phyloP scores from a whole-genome alignment of 2,329 filamentous ascomycete genomes.

The Colletotrichum graminicola region DNA sequence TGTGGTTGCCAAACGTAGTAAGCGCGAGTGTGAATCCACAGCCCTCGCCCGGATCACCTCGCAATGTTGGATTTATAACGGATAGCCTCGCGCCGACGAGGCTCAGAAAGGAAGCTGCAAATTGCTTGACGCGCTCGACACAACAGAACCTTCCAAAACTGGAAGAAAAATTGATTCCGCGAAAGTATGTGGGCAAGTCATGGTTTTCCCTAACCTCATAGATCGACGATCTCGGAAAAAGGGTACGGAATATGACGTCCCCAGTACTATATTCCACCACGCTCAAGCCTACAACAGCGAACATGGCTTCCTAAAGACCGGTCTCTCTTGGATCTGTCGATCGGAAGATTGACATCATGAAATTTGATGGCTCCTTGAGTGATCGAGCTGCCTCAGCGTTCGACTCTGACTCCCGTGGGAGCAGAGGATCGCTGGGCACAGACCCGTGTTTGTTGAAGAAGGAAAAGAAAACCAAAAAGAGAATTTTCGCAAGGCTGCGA shows the following conservation, averaged over 20 bases:
- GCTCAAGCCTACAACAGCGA: constrained; percentile 77
- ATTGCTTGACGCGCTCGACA: neutral
- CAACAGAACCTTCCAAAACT: neutral
- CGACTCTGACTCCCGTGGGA: constrained; percentile 74
- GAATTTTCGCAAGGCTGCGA: constrained; percentile 38
- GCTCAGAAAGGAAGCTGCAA: neutral
- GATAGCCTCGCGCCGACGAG: neutral
- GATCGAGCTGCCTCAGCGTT: constrained; percentile 89
- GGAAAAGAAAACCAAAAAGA: constrained; percentile 51
- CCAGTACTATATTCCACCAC: constrained; percentile 68
- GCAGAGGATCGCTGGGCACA: constrained; percentile 87
- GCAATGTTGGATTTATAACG: neutral
- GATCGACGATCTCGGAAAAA: constrained; percentile 91
- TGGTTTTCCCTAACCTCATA: constrained; percentile 93
- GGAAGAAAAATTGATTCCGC: neutral
- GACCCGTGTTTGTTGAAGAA: constrained; percentile 72
- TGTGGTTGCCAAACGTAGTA: constrained; percentile 4
- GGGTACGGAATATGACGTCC: constrained; percentile 90
- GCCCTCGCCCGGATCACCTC: neutral
- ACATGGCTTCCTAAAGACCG: constrained; percentile 71
- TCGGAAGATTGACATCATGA: constrained; percentile 88
- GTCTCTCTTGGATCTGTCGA: constrained; percentile 95
- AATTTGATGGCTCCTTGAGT: constrained; percentile 80
- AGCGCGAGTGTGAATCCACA: neutral
- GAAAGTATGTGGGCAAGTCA: constrained; percentile 75